A percentile compares a stretch with the other conserved stretches of the same genome.
Conservation (phyloP, 2,329 filamentous ascomycete genomes). For the Phialophora chinensis region DNA sequence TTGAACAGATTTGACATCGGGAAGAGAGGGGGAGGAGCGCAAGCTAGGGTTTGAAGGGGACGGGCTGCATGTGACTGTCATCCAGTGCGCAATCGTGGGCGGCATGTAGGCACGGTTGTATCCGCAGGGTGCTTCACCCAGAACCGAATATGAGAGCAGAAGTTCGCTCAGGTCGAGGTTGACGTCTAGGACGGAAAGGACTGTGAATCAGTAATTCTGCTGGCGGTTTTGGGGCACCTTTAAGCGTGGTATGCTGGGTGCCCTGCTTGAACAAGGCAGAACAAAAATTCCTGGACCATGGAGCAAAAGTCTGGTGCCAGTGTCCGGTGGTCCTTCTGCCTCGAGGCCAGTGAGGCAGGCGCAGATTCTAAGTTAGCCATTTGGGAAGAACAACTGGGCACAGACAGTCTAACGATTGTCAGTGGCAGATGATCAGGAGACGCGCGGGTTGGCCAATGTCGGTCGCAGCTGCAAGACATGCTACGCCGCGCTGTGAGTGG, state of each 20-base stretch:
- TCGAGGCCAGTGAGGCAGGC: constrained; percentile 26
- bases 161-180: background rate
- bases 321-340: constrained; percentile 26
- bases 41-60: constrained; percentile 24
- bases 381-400: constrained; percentile 31
- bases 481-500: constrained; percentile 37
- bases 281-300: constrained; percentile 30
- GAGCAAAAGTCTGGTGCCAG: constrained; percentile 18
- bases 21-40: constrained; percentile 25
- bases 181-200: constrained; percentile 25
- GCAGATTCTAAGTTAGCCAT: constrained; percentile 33
- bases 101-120: constrained; percentile 27
- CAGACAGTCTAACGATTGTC: constrained; percentile 23
- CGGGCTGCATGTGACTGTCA: constrained; percentile 36
- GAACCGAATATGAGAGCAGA: background rate
- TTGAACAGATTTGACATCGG: constrained; percentile 38
- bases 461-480: constrained; percentile 37
- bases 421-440: constrained; percentile 38
- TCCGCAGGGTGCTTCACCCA: constrained; percentile 23
- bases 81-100: constrained; percentile 28
- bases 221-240: constrained; percentile 18
- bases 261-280: constrained; percentile 26
- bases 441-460: constrained; percentile 34
- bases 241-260: constrained; percentile 27
- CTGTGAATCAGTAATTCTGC: constrained; percentile 14